These are phyloP conservation scores for Clonostachys sp. DNA, from an alignment of 2,329 filamentous ascomycete species.

Conservation along the genomic window DNA sequence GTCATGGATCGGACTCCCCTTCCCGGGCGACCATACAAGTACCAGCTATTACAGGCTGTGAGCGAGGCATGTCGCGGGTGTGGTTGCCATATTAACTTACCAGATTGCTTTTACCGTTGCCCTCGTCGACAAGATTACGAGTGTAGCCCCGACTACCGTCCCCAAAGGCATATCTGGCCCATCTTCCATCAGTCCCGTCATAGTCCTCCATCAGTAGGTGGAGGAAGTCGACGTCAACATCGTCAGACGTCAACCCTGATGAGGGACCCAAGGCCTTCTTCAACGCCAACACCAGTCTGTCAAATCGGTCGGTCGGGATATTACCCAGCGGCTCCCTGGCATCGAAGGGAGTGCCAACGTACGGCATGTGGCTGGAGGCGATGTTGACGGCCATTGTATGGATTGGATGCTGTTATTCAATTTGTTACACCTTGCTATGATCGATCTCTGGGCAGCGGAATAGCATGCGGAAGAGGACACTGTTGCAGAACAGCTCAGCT, in stretches of 20 bases:
- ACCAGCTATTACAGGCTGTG: slow-evolving; percentile 55
- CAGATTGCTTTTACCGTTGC: slow-evolving; percentile 75
- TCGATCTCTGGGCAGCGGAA: too few relatives aligned
- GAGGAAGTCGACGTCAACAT: slow-evolving; percentile 72
- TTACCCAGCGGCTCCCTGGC: slow-evolving; percentile 8
- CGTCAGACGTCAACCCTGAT: slow-evolving; percentile 76
- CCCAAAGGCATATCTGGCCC: slow-evolving; percentile 71
- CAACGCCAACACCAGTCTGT: slow-evolving; percentile 68
- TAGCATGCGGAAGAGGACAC: too few relatives aligned
- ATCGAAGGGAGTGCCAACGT: slow-evolving; percentile 1
- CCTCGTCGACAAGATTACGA: slow-evolving; percentile 83
- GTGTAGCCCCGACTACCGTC: slow-evolving; percentile 72
- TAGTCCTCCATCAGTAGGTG: slow-evolving; percentile 72
- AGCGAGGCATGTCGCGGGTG: slow-evolving; percentile 3
- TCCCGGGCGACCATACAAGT: slow-evolving; percentile 84
- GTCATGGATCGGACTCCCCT: slow-evolving; percentile 82
- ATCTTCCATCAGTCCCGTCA: slow-evolving; percentile 62
- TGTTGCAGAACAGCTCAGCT: too few relatives aligned
- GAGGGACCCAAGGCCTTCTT: slow-evolving; percentile 72
- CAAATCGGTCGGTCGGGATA: slow-evolving; percentile 47
- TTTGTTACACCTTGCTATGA: too few relatives aligned
- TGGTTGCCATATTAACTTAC: slow-evolving; percentile 34
- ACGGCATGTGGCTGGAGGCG: slow-evolving; percentile 11
- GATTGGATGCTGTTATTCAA: not conserved
- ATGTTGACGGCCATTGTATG: slow-evolving; percentile 27